Conservation (phyloP, 192 early-diverging fungal species). For the Coemansia sp. region DNA sequence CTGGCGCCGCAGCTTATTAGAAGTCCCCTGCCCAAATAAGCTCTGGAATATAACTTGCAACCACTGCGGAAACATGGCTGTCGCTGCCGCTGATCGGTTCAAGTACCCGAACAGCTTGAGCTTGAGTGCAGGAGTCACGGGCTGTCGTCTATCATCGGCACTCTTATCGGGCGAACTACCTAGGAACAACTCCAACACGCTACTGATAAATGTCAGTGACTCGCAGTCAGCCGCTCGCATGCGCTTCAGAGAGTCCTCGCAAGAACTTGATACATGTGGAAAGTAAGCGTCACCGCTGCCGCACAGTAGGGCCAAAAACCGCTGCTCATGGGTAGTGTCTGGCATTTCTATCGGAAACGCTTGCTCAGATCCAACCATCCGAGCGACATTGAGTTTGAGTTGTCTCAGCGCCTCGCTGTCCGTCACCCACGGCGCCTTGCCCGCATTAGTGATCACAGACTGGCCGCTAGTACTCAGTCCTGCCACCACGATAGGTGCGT, state of each 20-base stretch:
- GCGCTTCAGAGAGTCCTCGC: conserved; percentile 81
- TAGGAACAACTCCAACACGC: conserved; percentile 65
- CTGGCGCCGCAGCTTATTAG: conserved; percentile 66
- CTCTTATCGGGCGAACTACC: conserved; percentile 46
- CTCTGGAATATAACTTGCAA: conserved; percentile 79
- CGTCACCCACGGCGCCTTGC: conserved; percentile 72
- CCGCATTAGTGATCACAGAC: conserved; percentile 64
- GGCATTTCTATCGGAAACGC: conserved; percentile 54
- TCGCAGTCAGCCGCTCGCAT: conserved; percentile 74
- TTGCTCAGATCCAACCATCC: conserved; percentile 33
- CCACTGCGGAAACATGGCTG: conserved; percentile 70
- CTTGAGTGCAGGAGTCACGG: conserved; percentile 21
- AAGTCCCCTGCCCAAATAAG: conserved; percentile 70
- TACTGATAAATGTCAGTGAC: conserved; percentile 57
- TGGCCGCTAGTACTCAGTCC: conserved; percentile 25
- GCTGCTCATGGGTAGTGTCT: conserved; percentile 53
- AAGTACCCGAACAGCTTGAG: conserved; percentile 44
- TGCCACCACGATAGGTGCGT: conserved; percentile 1
- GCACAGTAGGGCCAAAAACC: conserved; percentile 45
- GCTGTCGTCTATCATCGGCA: conserved; percentile 12
- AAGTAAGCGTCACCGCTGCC: conserved; percentile 70
- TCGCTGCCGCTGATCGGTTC: conserved; percentile 65
- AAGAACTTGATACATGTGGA: conserved; percentile 62
- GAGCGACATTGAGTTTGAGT: conserved; percentile 27
- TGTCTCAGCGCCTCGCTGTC: conserved; percentile 37